Percentiles rank a stretch among this genome's conserved stretches.
Evolutionary conservation across 257 asterid genomes (phyloP).

Genomic region (Nicotiana knightiana): DNA sequence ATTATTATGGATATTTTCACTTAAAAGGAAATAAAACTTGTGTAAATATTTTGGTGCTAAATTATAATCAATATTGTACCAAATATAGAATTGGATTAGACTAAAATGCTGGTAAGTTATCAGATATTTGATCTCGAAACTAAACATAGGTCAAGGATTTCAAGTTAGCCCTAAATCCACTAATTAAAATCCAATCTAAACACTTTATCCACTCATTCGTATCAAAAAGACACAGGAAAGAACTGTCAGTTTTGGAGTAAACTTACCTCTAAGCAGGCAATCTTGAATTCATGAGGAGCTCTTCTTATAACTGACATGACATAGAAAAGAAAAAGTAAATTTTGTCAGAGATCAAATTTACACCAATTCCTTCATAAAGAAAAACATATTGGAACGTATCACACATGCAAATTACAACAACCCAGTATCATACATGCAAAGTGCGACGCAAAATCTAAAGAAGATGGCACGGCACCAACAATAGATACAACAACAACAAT

Average conservation of each 20-base stretch:
- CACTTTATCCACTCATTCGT: not conserved
- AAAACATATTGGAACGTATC: not conserved
- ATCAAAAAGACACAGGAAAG: not conserved
- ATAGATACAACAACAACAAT: not conserved
- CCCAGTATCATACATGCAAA: not conserved
- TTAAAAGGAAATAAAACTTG: not conserved
- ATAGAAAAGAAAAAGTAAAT: conserved; percentile 2
- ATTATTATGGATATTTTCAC: not conserved
- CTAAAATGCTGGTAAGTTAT: not conserved
- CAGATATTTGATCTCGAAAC: not conserved
- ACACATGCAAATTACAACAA: not conserved
- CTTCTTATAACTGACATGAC: conserved; percentile 77
- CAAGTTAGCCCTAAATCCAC: not conserved
- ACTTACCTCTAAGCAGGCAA: conserved; percentile 95
- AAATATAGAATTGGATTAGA: not conserved
- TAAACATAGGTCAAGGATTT: not conserved
- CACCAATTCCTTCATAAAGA: not conserved
- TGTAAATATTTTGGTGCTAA: not conserved
- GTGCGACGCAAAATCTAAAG: not conserved
- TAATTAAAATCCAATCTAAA: not conserved
- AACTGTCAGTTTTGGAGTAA: not conserved
- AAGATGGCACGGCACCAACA: not conserved
- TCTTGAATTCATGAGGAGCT: conserved; percentile 99
- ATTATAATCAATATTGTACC: not conserved
- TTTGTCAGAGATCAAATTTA: conserved; percentile 10